These are phyloP conservation scores for Aspergillus tanneri DNA, from an alignment of 2,329 filamentous ascomycete genomes.

Conservation along the genomic window DNA sequence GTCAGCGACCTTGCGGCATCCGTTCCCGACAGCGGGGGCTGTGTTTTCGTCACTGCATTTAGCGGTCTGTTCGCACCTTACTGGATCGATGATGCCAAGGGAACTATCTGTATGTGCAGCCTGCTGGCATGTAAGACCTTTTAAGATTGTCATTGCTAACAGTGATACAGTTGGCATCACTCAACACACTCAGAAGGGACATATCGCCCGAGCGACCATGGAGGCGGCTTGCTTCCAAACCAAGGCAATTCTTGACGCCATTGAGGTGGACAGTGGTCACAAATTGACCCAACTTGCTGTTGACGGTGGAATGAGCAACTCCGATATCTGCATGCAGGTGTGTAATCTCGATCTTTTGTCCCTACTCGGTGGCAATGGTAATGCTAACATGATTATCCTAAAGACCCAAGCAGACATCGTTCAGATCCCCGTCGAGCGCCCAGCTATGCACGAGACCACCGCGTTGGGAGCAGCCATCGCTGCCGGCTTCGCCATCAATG, in stretches of 20 bases:
- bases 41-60: conserved; percentile 86
- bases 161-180: conserved; percentile 67
- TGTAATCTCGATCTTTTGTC: conserved; percentile 23
- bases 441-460: conserved; percentile 86
- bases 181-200: conserved; percentile 78
- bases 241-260: conserved; percentile 85
- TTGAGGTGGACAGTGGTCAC: conserved; percentile 81
- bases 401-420: conserved; percentile 83
- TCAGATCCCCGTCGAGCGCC: conserved; percentile 77
- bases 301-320: conserved; percentile 87
- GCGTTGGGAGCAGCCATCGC: conserved; percentile 85
- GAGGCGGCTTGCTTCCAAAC: conserved; percentile 93
- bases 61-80: conserved; percentile 89
- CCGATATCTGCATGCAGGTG: conserved; percentile 81
- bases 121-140: neutral
- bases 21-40: conserved; percentile 75
- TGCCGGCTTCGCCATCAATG: conserved; percentile 76
- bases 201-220: conserved; percentile 84
- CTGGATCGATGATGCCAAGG: conserved; percentile 91
- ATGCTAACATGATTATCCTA: conserved; percentile 13
- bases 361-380: neutral
- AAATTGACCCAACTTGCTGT: conserved; percentile 73
- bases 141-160: conserved; percentile 11
- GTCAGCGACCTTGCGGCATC: conserved; percentile 64
- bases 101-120: conserved; percentile 67